Conservation (phyloP, 164 flowering plant species). For the Sedum album region DNA sequence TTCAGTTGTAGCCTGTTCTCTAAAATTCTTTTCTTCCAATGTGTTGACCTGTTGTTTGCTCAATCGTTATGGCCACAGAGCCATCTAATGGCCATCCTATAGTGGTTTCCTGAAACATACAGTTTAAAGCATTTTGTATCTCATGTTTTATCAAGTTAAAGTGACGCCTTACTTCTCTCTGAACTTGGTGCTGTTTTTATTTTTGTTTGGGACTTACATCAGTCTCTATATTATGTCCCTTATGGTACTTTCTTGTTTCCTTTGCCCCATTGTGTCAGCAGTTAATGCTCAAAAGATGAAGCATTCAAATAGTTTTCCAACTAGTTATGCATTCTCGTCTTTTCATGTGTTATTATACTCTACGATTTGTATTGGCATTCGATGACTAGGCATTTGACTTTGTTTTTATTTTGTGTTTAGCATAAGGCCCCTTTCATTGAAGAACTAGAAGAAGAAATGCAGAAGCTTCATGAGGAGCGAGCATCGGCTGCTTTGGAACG, state of each 20-base stretch:
- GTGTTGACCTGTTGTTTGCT: background rate
- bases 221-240: background rate
- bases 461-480: constrained; percentile 72
- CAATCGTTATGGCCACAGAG: background rate
- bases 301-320: background rate
- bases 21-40: background rate
- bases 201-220: background rate
- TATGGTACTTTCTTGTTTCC: background rate
- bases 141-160: no score
- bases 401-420: constrained; percentile 28
- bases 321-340: background rate
- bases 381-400: background rate
- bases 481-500: constrained; percentile 67
- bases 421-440: constrained; percentile 85
- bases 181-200: background rate
- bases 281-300: background rate
- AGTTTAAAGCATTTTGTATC: background rate
- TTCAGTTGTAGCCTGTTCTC: no score
- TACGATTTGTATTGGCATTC: background rate
- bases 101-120: background rate
- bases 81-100: background rate
- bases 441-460: constrained; percentile 92
- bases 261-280: background rate
- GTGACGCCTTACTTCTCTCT: background rate
- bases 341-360: background rate